Base-by-base conservation (phyloP, 1,284 basidiomycete species). In the Anthracocystis panici-leucophaei region DNA sequence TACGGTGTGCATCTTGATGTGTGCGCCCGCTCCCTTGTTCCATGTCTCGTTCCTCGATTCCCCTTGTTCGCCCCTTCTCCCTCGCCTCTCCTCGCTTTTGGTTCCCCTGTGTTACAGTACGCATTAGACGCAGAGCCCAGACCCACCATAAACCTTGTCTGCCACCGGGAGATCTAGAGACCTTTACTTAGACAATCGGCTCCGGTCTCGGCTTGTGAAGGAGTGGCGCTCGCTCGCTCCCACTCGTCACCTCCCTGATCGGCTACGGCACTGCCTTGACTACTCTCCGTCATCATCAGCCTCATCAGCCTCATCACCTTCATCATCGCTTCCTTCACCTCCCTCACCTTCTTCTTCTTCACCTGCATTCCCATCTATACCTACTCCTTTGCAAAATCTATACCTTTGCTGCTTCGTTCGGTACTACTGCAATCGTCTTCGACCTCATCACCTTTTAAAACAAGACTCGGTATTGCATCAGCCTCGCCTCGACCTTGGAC, bases 211-310 rank as follows among this genome's bases (percentile, higher is more conserved):
- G 23, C 48, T 31, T 29, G 29, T 31, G 29, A 49, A 18, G 16
- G 27, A 49, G 48, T 31, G 48, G 48, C 48, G 48, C 27, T 49
- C 48, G 48, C 27, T 49, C 48, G 9, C 46, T 49, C 48, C 48
- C 48, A 49, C 48, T 31, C 5, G 29, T 31, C 29, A 49, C 14
- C 9, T 14, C 18, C 18, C 46, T 48, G 45, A 18, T 25, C 35
- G 14, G 35, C 35, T 38, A 38, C 35, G 2, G 35, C 35, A 38
- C 45, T 29, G 18, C 8, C 41, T 9, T 42, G 20, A 3, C 41
- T 21, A 42, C 41, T 38, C 35, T 38, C 35, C 14, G n/a, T 29
- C 29, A 31, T 31, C 48, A 20, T 31, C 48, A 16, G 20, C 48
- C 31, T 20, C 48, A 49, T 16, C 20, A 23, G 1, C 31, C 11